These are phyloP conservation scores for Garcia nutans DNA, from an alignment of 345 rosid species.

Conservation along the genomic window DNA sequence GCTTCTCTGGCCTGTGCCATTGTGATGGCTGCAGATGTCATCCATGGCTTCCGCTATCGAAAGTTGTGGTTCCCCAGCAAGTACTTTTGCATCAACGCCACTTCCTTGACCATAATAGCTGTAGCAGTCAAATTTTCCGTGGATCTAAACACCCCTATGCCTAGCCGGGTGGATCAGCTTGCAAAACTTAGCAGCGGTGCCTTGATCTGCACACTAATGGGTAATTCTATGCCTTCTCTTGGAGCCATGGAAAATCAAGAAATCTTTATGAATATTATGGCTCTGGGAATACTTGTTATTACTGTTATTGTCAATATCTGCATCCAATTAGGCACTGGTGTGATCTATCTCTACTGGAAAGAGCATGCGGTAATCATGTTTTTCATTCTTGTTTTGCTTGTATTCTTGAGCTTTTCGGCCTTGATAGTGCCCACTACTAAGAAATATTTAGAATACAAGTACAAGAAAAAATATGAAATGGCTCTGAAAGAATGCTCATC, in stretches of 20 bases:
- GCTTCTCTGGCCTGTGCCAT: slow-evolving; percentile 71
- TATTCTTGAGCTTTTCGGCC: slow-evolving; percentile 58
- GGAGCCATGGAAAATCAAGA: slow-evolving; percentile 70
- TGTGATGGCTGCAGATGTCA: slow-evolving; percentile 67
- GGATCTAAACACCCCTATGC: slow-evolving; percentile 92
- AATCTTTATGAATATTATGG: slow-evolving; percentile 51
- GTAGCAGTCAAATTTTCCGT: slow-evolving; percentile 79
- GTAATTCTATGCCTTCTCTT: slow-evolving; percentile 83
- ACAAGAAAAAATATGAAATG: slow-evolving; percentile 52
- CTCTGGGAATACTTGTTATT: slow-evolving; percentile 69
- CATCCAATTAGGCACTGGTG: slow-evolving; percentile 79
- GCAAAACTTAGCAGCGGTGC: slow-evolving; percentile 77
- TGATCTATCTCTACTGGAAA: slow-evolving; percentile 48
- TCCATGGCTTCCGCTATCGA: slow-evolving; percentile 53
- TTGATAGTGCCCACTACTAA: slow-evolving; percentile 53
- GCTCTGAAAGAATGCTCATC: slow-evolving; percentile 48
- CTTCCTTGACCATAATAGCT: slow-evolving; percentile 63
- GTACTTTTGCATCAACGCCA: slow-evolving; percentile 72
- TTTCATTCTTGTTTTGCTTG: slow-evolving; percentile 58
- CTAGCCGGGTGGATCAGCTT: slow-evolving; percentile 76
- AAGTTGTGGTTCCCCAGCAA: slow-evolving; percentile 79
- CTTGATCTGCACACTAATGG: slow-evolving; percentile 73
- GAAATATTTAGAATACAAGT: slow-evolving; percentile 52
- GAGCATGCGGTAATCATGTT: slow-evolving; percentile 61
- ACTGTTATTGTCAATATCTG: slow-evolving; percentile 66